These are phyloP conservation scores for Leishmania braziliensis DNA, from an alignment of 208 protist genomes.

Conservation along the genomic window DNA sequence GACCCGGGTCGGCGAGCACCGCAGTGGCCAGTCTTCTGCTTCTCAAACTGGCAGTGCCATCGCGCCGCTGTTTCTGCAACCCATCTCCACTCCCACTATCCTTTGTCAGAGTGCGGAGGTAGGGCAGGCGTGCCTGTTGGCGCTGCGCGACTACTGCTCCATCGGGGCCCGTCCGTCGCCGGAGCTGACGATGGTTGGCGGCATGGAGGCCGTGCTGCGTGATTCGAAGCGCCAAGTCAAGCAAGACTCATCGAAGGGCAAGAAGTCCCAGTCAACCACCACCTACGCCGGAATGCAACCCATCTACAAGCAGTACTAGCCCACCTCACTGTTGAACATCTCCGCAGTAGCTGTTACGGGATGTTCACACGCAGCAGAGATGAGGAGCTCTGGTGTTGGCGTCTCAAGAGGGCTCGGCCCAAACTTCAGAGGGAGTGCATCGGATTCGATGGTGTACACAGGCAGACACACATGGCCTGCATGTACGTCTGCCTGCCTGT, in stretches of 20 bases:
- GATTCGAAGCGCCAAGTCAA: slow-evolving; percentile 67
- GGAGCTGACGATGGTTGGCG: slow-evolving; percentile 56
- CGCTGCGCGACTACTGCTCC: slow-evolving; percentile 82
- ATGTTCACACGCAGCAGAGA: background rate
- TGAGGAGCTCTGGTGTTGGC: background rate
- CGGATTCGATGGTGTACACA: background rate
- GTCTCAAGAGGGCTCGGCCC: background rate
- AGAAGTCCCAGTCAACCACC: slow-evolving; percentile 14
- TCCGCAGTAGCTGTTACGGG: background rate
- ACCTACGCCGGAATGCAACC: slow-evolving; percentile 30
- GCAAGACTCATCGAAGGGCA: slow-evolving; percentile 17
- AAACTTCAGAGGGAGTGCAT: background rate
- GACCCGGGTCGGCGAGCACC: background rate
- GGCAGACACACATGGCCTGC: background rate
- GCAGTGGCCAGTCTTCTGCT: background rate
- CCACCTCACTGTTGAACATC: background rate
- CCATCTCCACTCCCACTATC: slow-evolving; percentile 56
- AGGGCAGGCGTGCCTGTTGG: slow-evolving; percentile 64
- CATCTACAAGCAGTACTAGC: slow-evolving; percentile 56
- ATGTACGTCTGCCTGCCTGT: background rate
- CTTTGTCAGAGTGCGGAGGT: slow-evolving; percentile 74
- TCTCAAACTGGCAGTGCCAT: background rate
- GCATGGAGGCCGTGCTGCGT: slow-evolving; percentile 59
- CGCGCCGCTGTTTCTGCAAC: slow-evolving; percentile 18
- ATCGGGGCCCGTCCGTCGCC: slow-evolving; percentile 38